Base-by-base conservation (phyloP, 2,329 filamentous ascomycete genomes). In the Emmonsiellopsis sp. region DNA sequence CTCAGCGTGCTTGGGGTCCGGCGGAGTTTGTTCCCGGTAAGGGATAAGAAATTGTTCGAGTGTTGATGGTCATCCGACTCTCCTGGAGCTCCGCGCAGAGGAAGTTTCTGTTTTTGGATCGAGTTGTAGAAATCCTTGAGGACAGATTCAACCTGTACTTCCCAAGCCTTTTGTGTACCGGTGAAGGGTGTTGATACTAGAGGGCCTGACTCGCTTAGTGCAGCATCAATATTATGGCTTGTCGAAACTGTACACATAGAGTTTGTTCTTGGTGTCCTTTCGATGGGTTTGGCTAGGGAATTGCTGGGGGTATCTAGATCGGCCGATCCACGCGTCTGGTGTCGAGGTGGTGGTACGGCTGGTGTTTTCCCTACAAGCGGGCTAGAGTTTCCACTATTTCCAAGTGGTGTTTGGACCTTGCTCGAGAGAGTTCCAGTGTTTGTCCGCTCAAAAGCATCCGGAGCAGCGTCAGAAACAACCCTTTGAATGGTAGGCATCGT, bases 81-180 rank as follows among this genome's bases (percentile, higher is more conserved):
- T 3, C 73, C 62, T 45, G 81, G 76, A 46, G 84, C 84, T 8
- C 90, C 89, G 64, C 93, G 89, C 3, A 97, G 76, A 5, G 93
- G 93, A 45, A 98, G 76, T n/a, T 83, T 83, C 58, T 94, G 84
- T 60, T 88, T 86, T 48, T 88, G 85, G 63, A 98, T 96, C 0
- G 91, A 95, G 32, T 77, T 82, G 69, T 95, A 98, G 56, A 94
- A 95, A 21, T 89, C 85, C 68, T 95, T 95, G 31, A 98, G 77
- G 6, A 97, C 87, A n/a, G 81, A 75, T 70, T 98, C 93, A 42
- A 98, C 77, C 66, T 95, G 90, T 37, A 82, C 77, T 66, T 96
- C 89, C 93, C 93, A 98, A 2, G 82, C 84, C 58, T 84, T 85
- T 63, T 86, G 77, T 0, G 84, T 76, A 6, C 90, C 92, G 51